phyloP scores from a whole-genome alignment of 768 basidiomycete genomes.

The Lactarius hengduanensis region DNA sequence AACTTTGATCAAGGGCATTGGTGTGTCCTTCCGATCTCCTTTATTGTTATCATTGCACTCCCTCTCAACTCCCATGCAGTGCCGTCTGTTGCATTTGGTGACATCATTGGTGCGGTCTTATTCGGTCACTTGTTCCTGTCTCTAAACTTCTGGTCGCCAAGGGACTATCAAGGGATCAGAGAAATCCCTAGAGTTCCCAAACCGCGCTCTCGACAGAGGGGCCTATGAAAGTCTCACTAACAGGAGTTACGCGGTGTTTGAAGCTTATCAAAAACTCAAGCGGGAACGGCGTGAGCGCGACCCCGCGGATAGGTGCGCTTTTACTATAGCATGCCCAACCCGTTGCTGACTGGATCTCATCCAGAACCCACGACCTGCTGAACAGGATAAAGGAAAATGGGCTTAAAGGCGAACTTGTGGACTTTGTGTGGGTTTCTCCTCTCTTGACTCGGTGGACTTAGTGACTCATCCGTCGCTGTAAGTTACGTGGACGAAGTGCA shows the following conservation, averaged over 20 bases:
- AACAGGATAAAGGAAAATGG: constrained; percentile 34
- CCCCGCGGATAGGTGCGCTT: constrained; percentile 54
- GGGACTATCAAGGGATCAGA: constrained; percentile 74
- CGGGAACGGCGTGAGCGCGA: constrained; percentile 46
- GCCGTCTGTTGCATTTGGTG: constrained; percentile 59
- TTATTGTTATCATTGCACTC: background rate
- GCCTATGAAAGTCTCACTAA: constrained; percentile 8
- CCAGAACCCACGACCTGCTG: constrained; percentile 54
- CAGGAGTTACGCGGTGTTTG: constrained; percentile 41
- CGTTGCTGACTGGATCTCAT: constrained; percentile 1
- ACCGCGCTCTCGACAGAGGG: constrained; percentile 19
- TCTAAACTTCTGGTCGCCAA: constrained; percentile 9
- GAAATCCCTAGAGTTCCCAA: constrained; percentile 37
- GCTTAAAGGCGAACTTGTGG: constrained; percentile 45
- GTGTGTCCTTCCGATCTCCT: constrained; percentile 36
- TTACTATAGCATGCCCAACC: too few species aligned
- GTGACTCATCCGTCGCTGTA: background rate
- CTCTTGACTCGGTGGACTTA: background rate
- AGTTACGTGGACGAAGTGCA: constrained; percentile 77
- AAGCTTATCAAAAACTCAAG: constrained; percentile 50
- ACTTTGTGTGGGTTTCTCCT: constrained; percentile 46
- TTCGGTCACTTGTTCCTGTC: background rate
- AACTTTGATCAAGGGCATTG: constrained; percentile 48
- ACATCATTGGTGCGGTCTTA: constrained; percentile 51
- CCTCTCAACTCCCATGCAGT: constrained; percentile 39